These are phyloP conservation scores for Austroboletus rostrupii DNA, from an alignment of 1,284 basidiomycete genomes.

Conservation along the genomic window DNA sequence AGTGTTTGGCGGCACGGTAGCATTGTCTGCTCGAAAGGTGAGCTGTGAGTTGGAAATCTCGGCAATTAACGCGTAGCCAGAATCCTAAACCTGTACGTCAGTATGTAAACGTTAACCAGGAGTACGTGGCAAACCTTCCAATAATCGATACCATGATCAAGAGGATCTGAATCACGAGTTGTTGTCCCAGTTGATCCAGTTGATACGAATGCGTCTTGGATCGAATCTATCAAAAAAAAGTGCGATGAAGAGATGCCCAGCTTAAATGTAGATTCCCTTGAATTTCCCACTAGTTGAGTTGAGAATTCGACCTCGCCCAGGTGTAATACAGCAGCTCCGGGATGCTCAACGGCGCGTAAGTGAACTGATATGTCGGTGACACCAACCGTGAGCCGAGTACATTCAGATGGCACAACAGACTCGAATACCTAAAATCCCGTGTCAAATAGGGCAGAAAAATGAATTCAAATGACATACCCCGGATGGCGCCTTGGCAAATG, in stretches of 20 bases:
- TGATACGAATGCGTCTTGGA: constrained; percentile 33
- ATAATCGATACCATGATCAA: constrained; percentile 37
- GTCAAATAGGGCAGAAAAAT: constrained; percentile 1
- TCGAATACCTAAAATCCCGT: constrained; percentile 71
- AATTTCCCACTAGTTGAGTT: constrained; percentile 70
- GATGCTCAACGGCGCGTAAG: constrained; percentile 52
- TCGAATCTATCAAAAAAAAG: constrained; percentile 65
- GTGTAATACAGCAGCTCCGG: constrained; percentile 64
- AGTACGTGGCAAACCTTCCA: constrained; percentile 63
- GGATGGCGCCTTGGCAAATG: constrained; percentile 81
- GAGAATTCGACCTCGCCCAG: constrained; percentile 64
- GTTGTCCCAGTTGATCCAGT: constrained; percentile 13
- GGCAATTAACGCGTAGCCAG: constrained; percentile 65
- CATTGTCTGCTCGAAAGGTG: constrained; percentile 35
- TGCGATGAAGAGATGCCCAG: constrained; percentile 46
- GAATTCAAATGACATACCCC: constrained; percentile 53
- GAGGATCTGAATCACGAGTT: neutral
- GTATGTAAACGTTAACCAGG: constrained; percentile 1
- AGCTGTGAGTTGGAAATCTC: constrained; percentile 52
- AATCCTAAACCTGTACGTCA: constrained; percentile 34
- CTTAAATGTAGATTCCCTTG: constrained; percentile 51
- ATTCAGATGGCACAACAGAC: constrained; percentile 86
- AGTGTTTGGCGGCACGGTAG: constrained; percentile 32
- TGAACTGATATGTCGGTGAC: constrained; percentile 71
- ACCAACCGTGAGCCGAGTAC: constrained; percentile 67